Percentiles rank a stretch among this genome's conserved stretches.
Evolutionary conservation across 331 rosid genomes (phyloP).

Genomic region (Ulmus americana): DNA sequence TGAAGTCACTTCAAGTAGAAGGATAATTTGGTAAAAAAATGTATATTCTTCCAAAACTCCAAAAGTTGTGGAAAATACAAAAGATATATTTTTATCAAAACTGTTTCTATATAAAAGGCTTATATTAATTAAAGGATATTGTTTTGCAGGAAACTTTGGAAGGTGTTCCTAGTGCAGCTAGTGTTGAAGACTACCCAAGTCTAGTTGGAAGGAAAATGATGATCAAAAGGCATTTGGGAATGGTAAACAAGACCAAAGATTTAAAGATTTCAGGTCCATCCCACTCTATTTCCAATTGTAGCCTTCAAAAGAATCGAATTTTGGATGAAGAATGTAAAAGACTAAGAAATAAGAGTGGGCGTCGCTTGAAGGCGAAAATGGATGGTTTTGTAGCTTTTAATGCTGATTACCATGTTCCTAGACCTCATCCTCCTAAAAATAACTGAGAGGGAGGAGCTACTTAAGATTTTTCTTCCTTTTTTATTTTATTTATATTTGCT

Average conservation of each 20-base stretch:
- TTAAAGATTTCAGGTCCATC: constrained; percentile 11
- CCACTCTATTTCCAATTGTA: neutral
- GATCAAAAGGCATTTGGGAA: constrained; percentile 8
- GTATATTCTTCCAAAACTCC: neutral
- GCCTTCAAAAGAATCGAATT: neutral
- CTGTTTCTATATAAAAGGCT: neutral
- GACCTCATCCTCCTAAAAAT: constrained; percentile 64
- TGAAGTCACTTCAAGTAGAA: neutral
- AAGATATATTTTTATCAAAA: neutral
- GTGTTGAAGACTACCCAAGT: constrained; percentile 2
- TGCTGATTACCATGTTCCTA: constrained; percentile 58
- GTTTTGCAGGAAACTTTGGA: constrained; percentile 15
- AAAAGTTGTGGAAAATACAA: neutral
- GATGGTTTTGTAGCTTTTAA: constrained; percentile 37
- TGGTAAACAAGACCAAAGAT: constrained; percentile 1
- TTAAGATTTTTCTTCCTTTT: no score
- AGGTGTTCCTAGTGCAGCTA: constrained; percentile 15
- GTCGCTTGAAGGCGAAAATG: constrained; percentile 18
- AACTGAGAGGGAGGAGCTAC: constrained; percentile 21
- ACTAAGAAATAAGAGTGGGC: constrained; percentile 1
- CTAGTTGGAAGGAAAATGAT: constrained; percentile 29
- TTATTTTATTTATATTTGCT: no score
- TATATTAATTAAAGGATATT: neutral
- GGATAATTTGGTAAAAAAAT: no score
- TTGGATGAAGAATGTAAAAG: constrained; percentile 7